Percentiles rank a stretch among this genome's conserved stretches.
phyloP scores from a whole-genome alignment of 306 rosid species.

The Oxytropis ochrocephala region DNA sequence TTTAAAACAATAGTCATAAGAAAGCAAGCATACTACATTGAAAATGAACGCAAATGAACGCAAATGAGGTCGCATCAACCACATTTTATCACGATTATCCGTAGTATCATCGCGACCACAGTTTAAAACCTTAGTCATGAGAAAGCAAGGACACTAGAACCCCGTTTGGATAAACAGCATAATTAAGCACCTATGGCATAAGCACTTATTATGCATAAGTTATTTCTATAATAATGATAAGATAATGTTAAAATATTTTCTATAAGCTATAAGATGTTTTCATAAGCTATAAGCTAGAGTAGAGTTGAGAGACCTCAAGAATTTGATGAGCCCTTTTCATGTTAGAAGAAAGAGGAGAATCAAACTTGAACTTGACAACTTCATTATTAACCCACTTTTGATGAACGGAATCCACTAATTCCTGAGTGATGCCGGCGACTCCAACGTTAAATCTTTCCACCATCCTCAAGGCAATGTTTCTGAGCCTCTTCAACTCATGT shows the following conservation, averaged over 20 bases:
- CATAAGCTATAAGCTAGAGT: background rate
- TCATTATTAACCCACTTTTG: conserved; percentile 67
- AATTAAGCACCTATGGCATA: background rate
- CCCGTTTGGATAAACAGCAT: background rate
- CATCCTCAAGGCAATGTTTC: conserved; percentile 75
- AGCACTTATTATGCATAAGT: background rate
- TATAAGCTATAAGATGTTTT: background rate
- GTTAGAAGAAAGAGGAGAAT: conserved; percentile 60
- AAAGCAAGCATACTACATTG: background rate
- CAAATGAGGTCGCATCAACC: no score
- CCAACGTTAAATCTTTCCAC: conserved; percentile 72
- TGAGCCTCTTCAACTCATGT: conserved; percentile 76
- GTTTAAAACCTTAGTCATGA: background rate
- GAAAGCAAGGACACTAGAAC: background rate
- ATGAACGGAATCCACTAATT: conserved; percentile 57
- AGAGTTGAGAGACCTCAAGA: conserved; percentile 47
- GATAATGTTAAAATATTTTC: background rate
- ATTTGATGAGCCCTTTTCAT: conserved; percentile 70
- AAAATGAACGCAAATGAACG: background rate
- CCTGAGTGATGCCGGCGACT: conserved; percentile 65
- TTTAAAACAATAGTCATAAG: background rate
- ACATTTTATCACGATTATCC: no score
- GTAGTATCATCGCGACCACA: background rate
- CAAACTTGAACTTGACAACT: conserved; percentile 82
- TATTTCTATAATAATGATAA: background rate